Percentiles rank a stretch among this genome's conserved stretches.
Evolutionary conservation across 2,329 filamentous ascomycete genomes (phyloP).

Genomic region (Verticillium longisporum): DNA sequence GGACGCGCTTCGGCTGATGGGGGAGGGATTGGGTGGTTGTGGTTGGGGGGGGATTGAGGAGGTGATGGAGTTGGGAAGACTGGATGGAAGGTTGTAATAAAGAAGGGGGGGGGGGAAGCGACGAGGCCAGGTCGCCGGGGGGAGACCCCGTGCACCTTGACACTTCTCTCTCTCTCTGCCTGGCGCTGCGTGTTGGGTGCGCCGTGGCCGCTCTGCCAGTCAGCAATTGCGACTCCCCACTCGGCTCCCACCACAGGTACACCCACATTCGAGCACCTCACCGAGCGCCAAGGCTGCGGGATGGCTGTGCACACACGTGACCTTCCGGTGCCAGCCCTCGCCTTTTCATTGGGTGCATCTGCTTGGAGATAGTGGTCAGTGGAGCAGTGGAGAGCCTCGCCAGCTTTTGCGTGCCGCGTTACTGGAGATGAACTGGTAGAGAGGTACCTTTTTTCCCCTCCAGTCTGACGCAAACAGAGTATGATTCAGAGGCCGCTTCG

Average conservation of each 20-base stretch:
- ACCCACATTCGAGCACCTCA: background rate
- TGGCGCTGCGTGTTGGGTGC: background rate
- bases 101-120: slow-evolving; percentile 14
- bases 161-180: background rate
- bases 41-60: slow-evolving; percentile 7
- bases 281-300: background rate
- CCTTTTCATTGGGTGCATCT: background rate
- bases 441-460: background rate
- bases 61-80: slow-evolving; percentile 9
- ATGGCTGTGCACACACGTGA: background rate
- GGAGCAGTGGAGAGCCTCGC: background rate
- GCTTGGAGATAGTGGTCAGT: background rate
- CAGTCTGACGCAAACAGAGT: background rate
- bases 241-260: background rate
- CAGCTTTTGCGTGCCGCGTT: background rate
- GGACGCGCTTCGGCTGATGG: slow-evolving; percentile 18
- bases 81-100: slow-evolving; percentile 7
- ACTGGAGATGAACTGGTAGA: background rate
- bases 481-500: background rate
- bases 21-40: slow-evolving; percentile 9
- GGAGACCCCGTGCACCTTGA: background rate
- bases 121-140: slow-evolving; percentile 10
- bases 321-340: background rate
- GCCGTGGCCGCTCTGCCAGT: background rate
- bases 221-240: background rate